Base-by-base conservation (phyloP, 192 early-diverging fungal species). In the Lobulomyces angularis region DNA sequence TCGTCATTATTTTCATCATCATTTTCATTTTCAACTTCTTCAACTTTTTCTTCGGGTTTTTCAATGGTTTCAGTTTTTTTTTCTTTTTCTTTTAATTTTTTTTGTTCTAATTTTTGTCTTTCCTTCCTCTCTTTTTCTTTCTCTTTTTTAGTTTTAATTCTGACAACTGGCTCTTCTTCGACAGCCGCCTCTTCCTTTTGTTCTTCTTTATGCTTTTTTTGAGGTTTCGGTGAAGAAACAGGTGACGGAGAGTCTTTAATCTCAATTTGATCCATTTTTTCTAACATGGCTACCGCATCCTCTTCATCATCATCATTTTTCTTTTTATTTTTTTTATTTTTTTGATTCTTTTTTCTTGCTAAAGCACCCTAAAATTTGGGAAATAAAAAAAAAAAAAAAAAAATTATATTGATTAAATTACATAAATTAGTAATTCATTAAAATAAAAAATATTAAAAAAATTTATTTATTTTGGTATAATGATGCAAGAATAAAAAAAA, bases 101-200 rank as follows among this genome's bases (percentile, higher is more conserved):
- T 65, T 16, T 65, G 67, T 46, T 83, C 79, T 55, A 35, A 20
- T 26, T 56, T 17, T 24, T 51, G 35, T 50, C 31, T 30, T 21
- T 32, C 43, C 64, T 87, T 87, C 48, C 83, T 77, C 44, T 86
- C 70, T 47, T 69, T 68, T 50, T 89, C 86, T 61, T 89, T 89
- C 43, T 89, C 84, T 56, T 86, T 87, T 54, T 89, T 89, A 28
- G 82, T 77, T 58, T 86, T 77, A 22, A 84, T 67, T 45, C 64
- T 58, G 32, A 44, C 43, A 7, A 45, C 65, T 17, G 61, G 62
- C 14, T 59, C 58, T 17, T 65, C 62, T 6, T 47, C 41, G 19
- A 21, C 39, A 6, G 27, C 45, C 16, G 45, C 7, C 14, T 31
- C 43, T 12, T 19, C 8, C 0, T 27, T 26, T 0, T 52, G 27